Evolutionary conservation across 208 protist genomes (phyloP).

Genomic region (Trypanosoma avium): DNA sequence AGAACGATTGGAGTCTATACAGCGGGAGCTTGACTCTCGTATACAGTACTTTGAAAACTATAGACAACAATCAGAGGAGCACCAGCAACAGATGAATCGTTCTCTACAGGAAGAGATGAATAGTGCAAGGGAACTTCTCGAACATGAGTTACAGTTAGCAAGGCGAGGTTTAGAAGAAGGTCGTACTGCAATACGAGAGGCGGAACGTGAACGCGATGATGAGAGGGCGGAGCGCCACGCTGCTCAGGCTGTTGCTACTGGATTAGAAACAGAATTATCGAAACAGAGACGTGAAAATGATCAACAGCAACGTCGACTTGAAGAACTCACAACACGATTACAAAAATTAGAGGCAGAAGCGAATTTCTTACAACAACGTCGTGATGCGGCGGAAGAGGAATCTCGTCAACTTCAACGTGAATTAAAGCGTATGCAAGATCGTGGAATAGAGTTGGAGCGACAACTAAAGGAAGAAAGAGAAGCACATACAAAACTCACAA

Average conservation of each 20-base stretch:
- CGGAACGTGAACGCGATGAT: slow-evolving; percentile 45
- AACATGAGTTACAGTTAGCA: slow-evolving; percentile 35
- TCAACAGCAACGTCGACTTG: slow-evolving; percentile 26
- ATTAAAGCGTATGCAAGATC: slow-evolving; percentile 11
- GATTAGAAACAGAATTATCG: slow-evolving; percentile 33
- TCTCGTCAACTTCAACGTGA: slow-evolving; percentile 17
- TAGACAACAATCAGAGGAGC: slow-evolving; percentile 27
- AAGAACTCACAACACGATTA: slow-evolving; percentile 27
- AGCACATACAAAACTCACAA: slow-evolving; percentile 32
- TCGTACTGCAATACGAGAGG: not conserved
- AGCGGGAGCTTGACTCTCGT: slow-evolving; percentile 11
- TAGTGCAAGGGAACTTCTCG: slow-evolving; percentile 32
- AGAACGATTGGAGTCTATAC: slow-evolving; percentile 6
- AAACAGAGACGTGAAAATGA: slow-evolving; percentile 28
- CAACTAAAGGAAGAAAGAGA: slow-evolving; percentile 31
- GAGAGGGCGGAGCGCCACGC: slow-evolving; percentile 34
- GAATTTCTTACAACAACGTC: slow-evolving; percentile 32
- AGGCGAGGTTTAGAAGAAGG: slow-evolving; percentile 19
- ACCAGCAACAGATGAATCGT: slow-evolving; percentile 39
- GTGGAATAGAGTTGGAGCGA: slow-evolving; percentile 32
- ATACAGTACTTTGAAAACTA: slow-evolving; percentile 14
- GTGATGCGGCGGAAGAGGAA: slow-evolving; percentile 28
- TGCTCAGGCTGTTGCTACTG: slow-evolving; percentile 20
- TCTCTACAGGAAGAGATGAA: slow-evolving; percentile 53
- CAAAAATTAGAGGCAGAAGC: slow-evolving; percentile 33